Percentiles rank a stretch among this genome's conserved stretches.
These are phyloP conservation scores for Quercus wislizeni DNA, from an alignment of 306 rosid species.

Conservation along the genomic window DNA sequence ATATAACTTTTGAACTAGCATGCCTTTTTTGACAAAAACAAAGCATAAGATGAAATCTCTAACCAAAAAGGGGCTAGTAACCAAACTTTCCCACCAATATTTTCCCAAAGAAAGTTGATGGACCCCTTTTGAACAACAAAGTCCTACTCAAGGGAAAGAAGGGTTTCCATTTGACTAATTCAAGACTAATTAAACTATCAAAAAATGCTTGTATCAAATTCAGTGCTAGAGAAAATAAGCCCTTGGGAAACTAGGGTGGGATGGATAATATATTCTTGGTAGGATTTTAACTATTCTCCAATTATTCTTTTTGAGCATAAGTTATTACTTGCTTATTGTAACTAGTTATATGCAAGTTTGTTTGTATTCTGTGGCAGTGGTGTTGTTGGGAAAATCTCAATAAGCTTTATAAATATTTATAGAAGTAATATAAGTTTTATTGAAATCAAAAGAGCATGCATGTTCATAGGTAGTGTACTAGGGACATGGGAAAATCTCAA, in stretches of 20 bases:
- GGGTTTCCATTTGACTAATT: slow-evolving; percentile 53
- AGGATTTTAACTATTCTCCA: not conserved
- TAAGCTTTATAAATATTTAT: not conserved
- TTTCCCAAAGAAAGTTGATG: slow-evolving; percentile 42
- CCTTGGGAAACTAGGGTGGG: too few species aligned
- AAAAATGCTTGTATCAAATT: too few species aligned
- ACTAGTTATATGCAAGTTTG: not conserved
- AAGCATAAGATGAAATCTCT: too few species aligned
- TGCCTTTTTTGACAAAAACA: too few species aligned
- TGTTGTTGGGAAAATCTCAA: not conserved
- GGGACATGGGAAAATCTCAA: not conserved
- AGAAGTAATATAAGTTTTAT: not conserved
- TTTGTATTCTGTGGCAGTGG: not conserved
- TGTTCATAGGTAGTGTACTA: not conserved
- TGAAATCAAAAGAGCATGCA: not conserved
- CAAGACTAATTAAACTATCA: slow-evolving; percentile 27
- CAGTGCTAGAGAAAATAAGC: too few species aligned
- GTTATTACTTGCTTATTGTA: not conserved
- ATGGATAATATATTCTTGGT: not conserved
- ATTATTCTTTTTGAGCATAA: not conserved
- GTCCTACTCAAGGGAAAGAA: slow-evolving; percentile 37
- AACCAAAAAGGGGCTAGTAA: too few species aligned
- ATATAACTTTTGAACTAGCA: too few species aligned
- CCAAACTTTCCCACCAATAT: not conserved
- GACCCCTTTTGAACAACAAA: slow-evolving; percentile 41